Conservation (phyloP, 176 grass and related monocot species). For the Musa troglodytarum region DNA sequence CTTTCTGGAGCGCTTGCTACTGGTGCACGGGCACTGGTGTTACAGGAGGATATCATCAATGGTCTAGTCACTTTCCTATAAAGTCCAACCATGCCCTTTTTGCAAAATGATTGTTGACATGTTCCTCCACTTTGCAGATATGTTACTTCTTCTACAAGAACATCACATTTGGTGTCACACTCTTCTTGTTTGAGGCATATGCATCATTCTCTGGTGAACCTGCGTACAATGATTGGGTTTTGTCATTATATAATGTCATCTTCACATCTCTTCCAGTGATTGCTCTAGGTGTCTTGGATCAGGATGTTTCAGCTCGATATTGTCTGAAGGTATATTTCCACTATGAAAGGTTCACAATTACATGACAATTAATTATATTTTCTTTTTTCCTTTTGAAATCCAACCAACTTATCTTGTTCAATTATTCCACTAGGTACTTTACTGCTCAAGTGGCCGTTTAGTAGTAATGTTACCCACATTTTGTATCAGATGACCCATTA, state of each 20-base stretch:
- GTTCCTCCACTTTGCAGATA: slow-evolving; percentile 33
- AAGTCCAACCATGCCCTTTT: not conserved
- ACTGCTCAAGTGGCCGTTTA: not conserved
- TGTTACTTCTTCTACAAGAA: slow-evolving; percentile 99
- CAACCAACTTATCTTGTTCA: no score
- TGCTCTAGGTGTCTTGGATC: slow-evolving; percentile 77
- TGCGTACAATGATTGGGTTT: slow-evolving; percentile 72
- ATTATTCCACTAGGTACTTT: no score
- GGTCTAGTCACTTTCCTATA: slow-evolving; percentile 27
- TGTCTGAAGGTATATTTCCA: slow-evolving; percentile 53
- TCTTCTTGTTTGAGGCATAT: slow-evolving; percentile 70
- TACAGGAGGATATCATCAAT: slow-evolving; percentile 83
- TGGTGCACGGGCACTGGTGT: slow-evolving; percentile 96
- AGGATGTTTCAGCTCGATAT: slow-evolving; percentile 73
- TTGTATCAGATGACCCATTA: not conserved
- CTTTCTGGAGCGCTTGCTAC: slow-evolving; percentile 71
- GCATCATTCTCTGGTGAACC: slow-evolving; percentile 52
- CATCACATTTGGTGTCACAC: slow-evolving; percentile 68
- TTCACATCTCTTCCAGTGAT: slow-evolving; percentile 87
- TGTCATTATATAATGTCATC: slow-evolving; percentile 48
- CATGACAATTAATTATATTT: not conserved
- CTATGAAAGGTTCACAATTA: not conserved
- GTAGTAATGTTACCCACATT: not conserved
- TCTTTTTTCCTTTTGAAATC: not conserved
- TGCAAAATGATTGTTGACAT: not conserved